phyloP scores from a whole-genome alignment of 2,329 filamentous ascomycete species.

The Meredithiella fracta region DNA sequence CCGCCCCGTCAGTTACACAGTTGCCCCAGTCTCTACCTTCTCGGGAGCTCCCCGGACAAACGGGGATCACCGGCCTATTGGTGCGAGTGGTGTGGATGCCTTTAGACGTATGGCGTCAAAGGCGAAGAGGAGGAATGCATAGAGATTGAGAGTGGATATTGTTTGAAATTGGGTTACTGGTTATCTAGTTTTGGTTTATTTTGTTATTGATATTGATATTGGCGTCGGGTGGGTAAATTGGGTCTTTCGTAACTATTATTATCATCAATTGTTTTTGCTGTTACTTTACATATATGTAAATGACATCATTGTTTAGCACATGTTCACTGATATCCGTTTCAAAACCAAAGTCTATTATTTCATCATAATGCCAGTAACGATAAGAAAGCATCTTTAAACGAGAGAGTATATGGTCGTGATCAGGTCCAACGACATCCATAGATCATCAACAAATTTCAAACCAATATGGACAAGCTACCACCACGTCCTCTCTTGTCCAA shows the following conservation, averaged over 20 bases:
- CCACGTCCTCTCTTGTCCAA: too few species aligned
- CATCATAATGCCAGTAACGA: too few species aligned
- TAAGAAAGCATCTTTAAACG: too few species aligned
- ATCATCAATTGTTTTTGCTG: too few species aligned
- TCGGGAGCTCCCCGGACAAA: constrained; percentile 27
- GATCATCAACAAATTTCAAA: too few species aligned
- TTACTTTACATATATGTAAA: too few species aligned
- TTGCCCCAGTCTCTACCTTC: constrained; percentile 46
- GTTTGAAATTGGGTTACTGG: not conserved
- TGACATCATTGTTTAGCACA: too few species aligned
- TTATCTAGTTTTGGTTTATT: not conserved
- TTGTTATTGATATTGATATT: not conserved
- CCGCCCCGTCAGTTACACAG: constrained; percentile 40
- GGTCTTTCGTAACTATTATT: not conserved
- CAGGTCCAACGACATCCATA: too few species aligned
- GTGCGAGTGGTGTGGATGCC: constrained; percentile 45
- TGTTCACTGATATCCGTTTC: too few species aligned
- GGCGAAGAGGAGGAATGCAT: constrained; percentile 32
- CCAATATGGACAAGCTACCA: too few species aligned
- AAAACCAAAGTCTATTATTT: too few species aligned
- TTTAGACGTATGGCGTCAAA: constrained; percentile 51
- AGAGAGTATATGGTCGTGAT: too few species aligned
- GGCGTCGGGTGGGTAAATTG: not conserved
- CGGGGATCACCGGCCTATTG: constrained; percentile 39
- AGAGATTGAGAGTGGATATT: not conserved